Conservation (phyloP, 192 early-diverging fungal species). For the Phycomyces blakesleeanus region DNA sequence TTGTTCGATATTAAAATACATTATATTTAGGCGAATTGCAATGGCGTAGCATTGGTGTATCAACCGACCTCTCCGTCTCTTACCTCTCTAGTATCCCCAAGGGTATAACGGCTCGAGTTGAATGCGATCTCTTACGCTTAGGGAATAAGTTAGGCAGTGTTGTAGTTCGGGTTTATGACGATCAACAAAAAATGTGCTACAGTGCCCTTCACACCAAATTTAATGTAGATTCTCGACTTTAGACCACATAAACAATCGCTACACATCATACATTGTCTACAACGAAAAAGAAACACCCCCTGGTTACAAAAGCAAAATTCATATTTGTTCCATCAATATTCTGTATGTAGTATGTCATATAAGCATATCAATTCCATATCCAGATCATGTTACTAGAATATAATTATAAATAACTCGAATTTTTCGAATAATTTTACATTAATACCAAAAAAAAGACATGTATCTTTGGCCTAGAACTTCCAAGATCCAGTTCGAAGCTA, state of each 20-base stretch:
- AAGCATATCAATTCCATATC: too few species aligned
- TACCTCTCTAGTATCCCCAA: slow-evolving; percentile 9
- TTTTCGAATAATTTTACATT: too few species aligned
- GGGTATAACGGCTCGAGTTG: slow-evolving; percentile 15
- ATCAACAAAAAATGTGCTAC: slow-evolving; percentile 11
- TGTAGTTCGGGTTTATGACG: slow-evolving; percentile 21
- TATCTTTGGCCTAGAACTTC: too few species aligned
- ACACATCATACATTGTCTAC: not conserved
- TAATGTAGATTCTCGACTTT: slow-evolving; percentile 17
- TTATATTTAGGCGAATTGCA: slow-evolving; percentile 1
- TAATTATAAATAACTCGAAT: too few species aligned
- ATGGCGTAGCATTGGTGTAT: slow-evolving; percentile 26
- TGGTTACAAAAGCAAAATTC: too few species aligned
- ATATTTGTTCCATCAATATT: too few species aligned
- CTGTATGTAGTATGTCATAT: too few species aligned
- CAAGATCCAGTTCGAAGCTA: too few species aligned
- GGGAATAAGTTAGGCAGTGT: slow-evolving; percentile 15
- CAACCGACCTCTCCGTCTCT: slow-evolving; percentile 25
- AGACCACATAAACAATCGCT: not conserved
- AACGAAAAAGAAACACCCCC: too few species aligned
- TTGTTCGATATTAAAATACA: too few species aligned
- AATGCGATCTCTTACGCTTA: slow-evolving; percentile 20
- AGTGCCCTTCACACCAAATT: slow-evolving; percentile 28
- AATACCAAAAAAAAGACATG: too few species aligned
- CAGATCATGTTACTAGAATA: too few species aligned